A percentile compares a stretch with the other conserved stretches of the same genome.
Conservation (phyloP, 73 alveolate species). For the Paramecium tetraurelia region DNA sequence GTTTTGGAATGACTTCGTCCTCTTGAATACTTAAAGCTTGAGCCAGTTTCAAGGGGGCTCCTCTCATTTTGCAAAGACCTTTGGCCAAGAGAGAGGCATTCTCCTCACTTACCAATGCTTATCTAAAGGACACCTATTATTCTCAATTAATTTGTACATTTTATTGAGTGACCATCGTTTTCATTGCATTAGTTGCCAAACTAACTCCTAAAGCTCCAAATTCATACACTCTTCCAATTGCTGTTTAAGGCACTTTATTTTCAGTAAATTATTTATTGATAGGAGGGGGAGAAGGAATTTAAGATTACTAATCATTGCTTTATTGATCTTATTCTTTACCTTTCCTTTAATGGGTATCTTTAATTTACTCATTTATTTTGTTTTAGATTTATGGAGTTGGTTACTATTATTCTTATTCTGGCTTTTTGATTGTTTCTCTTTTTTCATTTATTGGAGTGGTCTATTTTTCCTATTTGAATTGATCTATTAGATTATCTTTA, state of each 20-base stretch:
- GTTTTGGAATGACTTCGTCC: slow-evolving; percentile 75
- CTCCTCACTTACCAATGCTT: slow-evolving; percentile 46
- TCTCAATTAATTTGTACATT: background rate
- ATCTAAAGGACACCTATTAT: background rate
- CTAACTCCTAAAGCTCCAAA: slow-evolving; percentile 79
- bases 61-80: slow-evolving; percentile 86
- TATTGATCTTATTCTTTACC: background rate
- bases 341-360: background rate
- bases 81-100: slow-evolving; percentile 72
- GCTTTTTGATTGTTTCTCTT: background rate
- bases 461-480: background rate
- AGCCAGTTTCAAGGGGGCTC: slow-evolving; percentile 83
- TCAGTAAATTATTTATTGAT: background rate
- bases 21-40: slow-evolving; percentile 77
- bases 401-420: background rate
- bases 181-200: slow-evolving; percentile 74
- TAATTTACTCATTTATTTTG: background rate
- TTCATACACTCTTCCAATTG: slow-evolving; percentile 73
- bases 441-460: background rate
- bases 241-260: slow-evolving; percentile 66
- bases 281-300: background rate
- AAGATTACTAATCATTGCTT: background rate
- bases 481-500: background rate
- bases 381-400: background rate
- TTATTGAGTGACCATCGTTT: slow-evolving; percentile 63